phyloP scores from a whole-genome alignment of 2,329 filamentous ascomycete species.

The Fusarium oligoseptatum region DNA sequence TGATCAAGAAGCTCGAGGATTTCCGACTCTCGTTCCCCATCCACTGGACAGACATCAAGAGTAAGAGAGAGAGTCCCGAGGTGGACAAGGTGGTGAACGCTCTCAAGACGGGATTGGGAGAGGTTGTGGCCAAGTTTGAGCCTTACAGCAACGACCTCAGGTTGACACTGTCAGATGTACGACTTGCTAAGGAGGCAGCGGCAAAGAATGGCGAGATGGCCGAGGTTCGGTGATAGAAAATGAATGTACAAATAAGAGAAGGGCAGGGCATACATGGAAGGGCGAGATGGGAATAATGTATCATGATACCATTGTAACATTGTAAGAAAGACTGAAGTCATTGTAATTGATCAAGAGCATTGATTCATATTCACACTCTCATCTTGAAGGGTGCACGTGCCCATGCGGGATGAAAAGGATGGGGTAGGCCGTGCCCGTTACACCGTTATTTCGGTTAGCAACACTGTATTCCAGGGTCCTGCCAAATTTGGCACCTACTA shows the following conservation, averaged over 20 bases:
- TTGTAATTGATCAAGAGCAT: background rate
- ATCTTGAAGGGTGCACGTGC: background rate
- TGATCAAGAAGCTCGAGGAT: constrained; percentile 76
- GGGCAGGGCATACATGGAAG: constrained; percentile 2
- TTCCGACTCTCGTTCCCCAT: constrained; percentile 71
- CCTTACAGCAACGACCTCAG: constrained; percentile 79
- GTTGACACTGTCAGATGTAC: constrained; percentile 77
- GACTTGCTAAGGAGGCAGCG: constrained; percentile 75
- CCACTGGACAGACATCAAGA: constrained; percentile 85
- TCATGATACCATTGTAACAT: constrained; percentile 47
- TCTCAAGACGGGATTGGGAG: constrained; percentile 73
- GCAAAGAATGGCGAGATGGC: constrained; percentile 49
- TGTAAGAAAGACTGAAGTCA: constrained; percentile 2
- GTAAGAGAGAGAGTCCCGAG: constrained; percentile 68
- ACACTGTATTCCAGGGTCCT: constrained; percentile 16
- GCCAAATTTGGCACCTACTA: constrained; percentile 8
- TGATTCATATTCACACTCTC: background rate
- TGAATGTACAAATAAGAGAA: background rate
- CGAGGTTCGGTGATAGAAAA: constrained; percentile 44
- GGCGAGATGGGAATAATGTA: constrained; percentile 42
- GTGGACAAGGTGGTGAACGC: constrained; percentile 78
- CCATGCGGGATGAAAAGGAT: constrained; percentile 24
- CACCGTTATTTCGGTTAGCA: constrained; percentile 3
- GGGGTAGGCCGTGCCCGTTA: constrained; percentile 3
- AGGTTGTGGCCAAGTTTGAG: constrained; percentile 79